Evolutionary conservation across 441 rosid species (phyloP).

Genomic region (Populus trichocarpa): DNA sequence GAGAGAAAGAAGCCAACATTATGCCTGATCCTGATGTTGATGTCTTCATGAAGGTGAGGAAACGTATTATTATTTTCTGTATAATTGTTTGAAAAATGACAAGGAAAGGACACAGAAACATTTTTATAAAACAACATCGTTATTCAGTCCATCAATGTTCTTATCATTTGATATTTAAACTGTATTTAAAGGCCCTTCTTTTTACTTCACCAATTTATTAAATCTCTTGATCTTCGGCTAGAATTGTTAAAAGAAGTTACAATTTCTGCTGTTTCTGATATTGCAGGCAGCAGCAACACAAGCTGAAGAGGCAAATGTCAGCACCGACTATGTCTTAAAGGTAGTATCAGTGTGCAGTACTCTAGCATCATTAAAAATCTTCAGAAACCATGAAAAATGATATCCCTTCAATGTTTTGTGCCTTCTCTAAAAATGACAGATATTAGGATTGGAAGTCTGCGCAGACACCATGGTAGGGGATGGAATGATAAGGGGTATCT

Average conservation of each 20-base stretch:
- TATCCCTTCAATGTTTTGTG: background rate
- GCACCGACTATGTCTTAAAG: slow-evolving; percentile 71
- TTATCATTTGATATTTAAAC: no score
- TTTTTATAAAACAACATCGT: no score
- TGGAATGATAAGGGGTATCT: slow-evolving; percentile 85
- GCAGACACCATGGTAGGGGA: slow-evolving; percentile 81
- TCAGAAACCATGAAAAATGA: background rate
- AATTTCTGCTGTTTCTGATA: background rate
- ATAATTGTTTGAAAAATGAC: no score
- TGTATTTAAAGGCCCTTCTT: no score
- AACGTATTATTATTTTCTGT: background rate
- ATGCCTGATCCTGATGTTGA: slow-evolving; percentile 35
- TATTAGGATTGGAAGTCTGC: slow-evolving; percentile 78
- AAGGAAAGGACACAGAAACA: no score
- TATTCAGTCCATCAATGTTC: no score
- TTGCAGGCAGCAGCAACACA: slow-evolving; percentile 52
- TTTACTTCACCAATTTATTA: background rate
- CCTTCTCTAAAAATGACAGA: slow-evolving; percentile 28
- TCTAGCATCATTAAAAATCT: background rate
- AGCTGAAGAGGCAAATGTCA: slow-evolving; percentile 60
- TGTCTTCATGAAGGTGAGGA: slow-evolving; percentile 30
- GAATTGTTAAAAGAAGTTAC: background rate
- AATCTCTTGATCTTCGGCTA: background rate
- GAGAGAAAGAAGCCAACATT: slow-evolving; percentile 30
- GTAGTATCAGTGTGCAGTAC: slow-evolving; percentile 6